Base-by-base conservation (phyloP, 1,284 basidiomycete species). In the Serendipita sp. region DNA sequence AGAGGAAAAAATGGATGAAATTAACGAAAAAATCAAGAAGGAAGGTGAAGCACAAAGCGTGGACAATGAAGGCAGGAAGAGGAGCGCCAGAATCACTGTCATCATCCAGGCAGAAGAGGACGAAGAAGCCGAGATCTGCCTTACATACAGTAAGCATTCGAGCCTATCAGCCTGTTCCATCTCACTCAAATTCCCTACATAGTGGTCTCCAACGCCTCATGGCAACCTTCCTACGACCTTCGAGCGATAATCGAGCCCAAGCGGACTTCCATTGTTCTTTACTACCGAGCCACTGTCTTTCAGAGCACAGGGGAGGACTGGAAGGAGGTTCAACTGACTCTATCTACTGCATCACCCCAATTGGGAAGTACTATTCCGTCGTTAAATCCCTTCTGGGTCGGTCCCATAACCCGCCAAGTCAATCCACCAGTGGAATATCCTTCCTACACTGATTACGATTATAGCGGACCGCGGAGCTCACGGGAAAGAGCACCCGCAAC, bases 221-320 rank as follows among this genome's bases (percentile, higher is more conserved):
- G 70, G 70, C 60, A 62, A 22, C 69, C 69, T 2, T 62, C 67
- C 3, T 70, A 69, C 42, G 70, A 70, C 58, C 60, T 70, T 10
- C 67, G 70, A 17, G 70, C 70, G n/a, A 62, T 47, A 17, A 64
- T 69, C 30, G 60, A 63, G 34, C 60, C 58, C 4, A 50, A 47
- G 2, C 6, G 32, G 49, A 63, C 64, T 4, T 60, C 64, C 13
- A 61, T 69, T 30, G 22, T 63, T 13, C 50, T 70, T n/a, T 65
- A 69, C 22, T 70, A 70, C 43, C 66, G 68, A 41, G 68, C 69
- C 1, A 67, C 65, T n/a, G 68, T 70, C 58, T 58, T 63, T 1
- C 69, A 69, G 47, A 60, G 63, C 4, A 68, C 68, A 1, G 67
- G 67, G 6, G 69, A 68, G 49, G 63, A 68, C 41, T 70, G 68